phyloP scores from a whole-genome alignment of 2,329 filamentous ascomycete genomes.

The Madurella fahalii region DNA sequence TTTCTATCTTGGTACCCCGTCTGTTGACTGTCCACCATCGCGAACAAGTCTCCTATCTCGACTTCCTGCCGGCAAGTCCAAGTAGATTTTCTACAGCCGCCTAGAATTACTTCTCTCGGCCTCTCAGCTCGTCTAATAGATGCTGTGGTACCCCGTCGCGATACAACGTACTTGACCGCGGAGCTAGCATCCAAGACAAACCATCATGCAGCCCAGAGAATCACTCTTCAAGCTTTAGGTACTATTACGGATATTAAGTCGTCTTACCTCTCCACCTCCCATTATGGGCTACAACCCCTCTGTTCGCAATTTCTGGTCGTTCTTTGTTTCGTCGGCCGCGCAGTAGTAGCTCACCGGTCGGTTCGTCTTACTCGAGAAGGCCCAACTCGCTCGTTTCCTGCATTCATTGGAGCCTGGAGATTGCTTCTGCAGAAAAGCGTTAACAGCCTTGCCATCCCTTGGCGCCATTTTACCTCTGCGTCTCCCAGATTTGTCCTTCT shows the following conservation, averaged over 20 bases:
- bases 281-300: neutral
- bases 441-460: neutral
- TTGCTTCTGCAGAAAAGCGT: neutral
- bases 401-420: neutral
- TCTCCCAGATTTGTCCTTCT: neutral
- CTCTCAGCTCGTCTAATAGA: too few species aligned
- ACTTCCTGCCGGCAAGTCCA: too few species aligned
- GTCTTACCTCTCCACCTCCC: too few species aligned
- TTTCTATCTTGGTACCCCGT: neutral
- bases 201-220: too few species aligned
- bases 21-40: neutral
- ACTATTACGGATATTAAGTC: too few species aligned
- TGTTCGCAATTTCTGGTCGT: neutral
- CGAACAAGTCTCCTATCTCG: too few species aligned
- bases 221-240: too few species aligned
- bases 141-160: too few species aligned
- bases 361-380: neutral
- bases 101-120: too few species aligned
- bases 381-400: neutral
- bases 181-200: too few species aligned
- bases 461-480: neutral
- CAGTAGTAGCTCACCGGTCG: neutral
- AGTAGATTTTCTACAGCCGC: too few species aligned
- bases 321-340: neutral
- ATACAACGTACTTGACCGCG: too few species aligned